Conservation (phyloP, 1,284 basidiomycete genomes). For the Tilletia setariae region DNA sequence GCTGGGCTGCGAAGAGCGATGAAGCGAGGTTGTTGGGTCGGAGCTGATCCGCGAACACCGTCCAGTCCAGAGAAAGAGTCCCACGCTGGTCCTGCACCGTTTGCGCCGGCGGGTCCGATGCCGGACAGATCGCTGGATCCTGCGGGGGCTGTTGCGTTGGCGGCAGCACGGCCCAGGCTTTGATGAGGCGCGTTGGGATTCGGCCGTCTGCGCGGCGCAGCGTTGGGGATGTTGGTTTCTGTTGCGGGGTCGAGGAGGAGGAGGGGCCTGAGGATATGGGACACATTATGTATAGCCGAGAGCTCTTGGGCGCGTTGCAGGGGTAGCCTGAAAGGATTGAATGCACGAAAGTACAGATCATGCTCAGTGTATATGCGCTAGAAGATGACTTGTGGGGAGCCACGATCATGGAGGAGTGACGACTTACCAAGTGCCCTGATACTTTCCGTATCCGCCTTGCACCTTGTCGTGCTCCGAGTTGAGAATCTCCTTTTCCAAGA, state of each 20-base stretch:
- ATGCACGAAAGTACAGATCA: neutral
- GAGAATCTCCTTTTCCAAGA: conserved; percentile 94
- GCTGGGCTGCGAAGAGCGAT: conserved; percentile 39
- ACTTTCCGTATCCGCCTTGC: conserved; percentile 98
- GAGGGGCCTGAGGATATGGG: conserved; percentile 50
- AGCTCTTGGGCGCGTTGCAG: conserved; percentile 49
- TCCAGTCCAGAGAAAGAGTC: conserved; percentile 15
- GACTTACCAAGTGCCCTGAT: conserved; percentile 92
- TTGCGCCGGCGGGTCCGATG: conserved; percentile 17
- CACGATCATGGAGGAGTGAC: neutral
- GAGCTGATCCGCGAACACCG: conserved; percentile 27
- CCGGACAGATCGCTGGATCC: conserved; percentile 19
- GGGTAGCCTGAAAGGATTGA: conserved; percentile 32
- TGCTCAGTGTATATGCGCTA: neutral
- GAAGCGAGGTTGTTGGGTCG: conserved; percentile 36
- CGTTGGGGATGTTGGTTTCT: conserved; percentile 37
- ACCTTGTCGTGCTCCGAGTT: conserved; percentile 97
- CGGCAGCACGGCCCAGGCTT: conserved; percentile 18
- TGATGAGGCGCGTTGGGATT: conserved; percentile 35
- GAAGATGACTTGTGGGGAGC: neutral
- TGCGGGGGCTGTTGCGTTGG: conserved; percentile 26
- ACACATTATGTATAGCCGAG: conserved; percentile 49
- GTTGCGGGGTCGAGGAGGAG: conserved; percentile 50
- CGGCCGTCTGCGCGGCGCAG: conserved; percentile 21
- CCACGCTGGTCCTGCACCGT: conserved; percentile 27